Percentiles rank a stretch among this genome's conserved stretches.
These are phyloP conservation scores for Tricholoma bakamatsutake DNA, from an alignment of 768 basidiomycete genomes.

Conservation along the genomic window DNA sequence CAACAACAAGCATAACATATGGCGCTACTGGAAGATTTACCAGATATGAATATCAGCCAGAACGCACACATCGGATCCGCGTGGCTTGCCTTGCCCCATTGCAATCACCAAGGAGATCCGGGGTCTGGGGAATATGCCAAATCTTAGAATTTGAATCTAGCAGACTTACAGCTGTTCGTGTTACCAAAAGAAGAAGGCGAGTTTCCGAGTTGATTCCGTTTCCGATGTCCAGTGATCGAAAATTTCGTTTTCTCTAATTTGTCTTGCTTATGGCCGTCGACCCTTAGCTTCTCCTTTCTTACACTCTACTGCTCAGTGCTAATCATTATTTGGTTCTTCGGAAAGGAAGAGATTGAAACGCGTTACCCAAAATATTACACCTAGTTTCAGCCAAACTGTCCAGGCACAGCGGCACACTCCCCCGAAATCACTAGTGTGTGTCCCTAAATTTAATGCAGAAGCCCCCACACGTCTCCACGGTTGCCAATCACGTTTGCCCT, in stretches of 20 bases:
- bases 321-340: too few relatives aligned
- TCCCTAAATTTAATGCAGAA: not conserved
- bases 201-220: conserved; percentile 7
- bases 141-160: too few relatives aligned
- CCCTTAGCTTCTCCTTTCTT: not conserved
- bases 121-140: not conserved
- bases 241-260: not conserved
- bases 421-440: not conserved
- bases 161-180: too few relatives aligned
- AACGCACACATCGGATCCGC: not conserved
- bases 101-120: not conserved
- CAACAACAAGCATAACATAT: conserved; percentile 25
- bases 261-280: not conserved
- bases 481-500: not conserved
- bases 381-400: not conserved
- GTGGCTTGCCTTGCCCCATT: conserved; percentile 10
- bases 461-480: not conserved
- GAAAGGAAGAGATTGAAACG: too few relatives aligned
- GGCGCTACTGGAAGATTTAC: conserved; percentile 12
- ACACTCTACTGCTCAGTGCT: not conserved
- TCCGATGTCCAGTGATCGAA: not conserved
- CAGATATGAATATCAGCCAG: not conserved
- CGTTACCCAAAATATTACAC: too few relatives aligned
- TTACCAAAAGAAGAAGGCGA: not conserved
- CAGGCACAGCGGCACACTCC: not conserved